phyloP scores from a whole-genome alignment of 2,329 filamentous ascomycete genomes.

The Colletotrichum falcatum region DNA sequence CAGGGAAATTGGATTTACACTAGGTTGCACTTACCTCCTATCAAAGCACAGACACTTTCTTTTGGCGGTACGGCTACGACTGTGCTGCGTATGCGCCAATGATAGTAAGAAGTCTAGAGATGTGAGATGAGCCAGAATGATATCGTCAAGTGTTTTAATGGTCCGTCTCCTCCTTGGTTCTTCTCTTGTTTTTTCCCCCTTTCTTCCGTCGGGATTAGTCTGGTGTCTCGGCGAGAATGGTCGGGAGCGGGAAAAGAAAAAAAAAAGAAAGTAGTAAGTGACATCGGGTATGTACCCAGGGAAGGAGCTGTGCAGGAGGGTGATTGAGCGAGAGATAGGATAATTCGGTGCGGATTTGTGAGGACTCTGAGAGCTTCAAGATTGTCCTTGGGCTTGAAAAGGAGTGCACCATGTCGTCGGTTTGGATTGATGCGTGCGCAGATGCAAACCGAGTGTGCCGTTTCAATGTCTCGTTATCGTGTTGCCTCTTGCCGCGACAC shows the following conservation, averaged over 20 bases:
- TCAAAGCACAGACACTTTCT: slow-evolving; percentile 36
- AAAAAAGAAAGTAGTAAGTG: neutral
- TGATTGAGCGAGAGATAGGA: neutral
- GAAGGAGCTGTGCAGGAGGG: neutral
- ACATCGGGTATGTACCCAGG: too few species aligned
- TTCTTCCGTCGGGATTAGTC: neutral
- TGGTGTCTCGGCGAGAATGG: slow-evolving; percentile 17
- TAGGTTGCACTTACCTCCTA: slow-evolving; percentile 37
- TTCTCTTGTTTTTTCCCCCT: slow-evolving; percentile 22
- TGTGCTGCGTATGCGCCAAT: slow-evolving; percentile 9
- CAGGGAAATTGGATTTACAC: slow-evolving; percentile 38
- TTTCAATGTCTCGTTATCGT: slow-evolving; percentile 26
- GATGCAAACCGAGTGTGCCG: slow-evolving; percentile 12
- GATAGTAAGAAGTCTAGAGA: slow-evolving; percentile 10
- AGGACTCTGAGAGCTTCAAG: slow-evolving; percentile 13
- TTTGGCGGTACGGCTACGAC: slow-evolving; percentile 2
- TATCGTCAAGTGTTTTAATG: slow-evolving; percentile 13
- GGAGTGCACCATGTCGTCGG: slow-evolving; percentile 11
- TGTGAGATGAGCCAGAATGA: slow-evolving; percentile 13
- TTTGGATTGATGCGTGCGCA: slow-evolving; percentile 13
- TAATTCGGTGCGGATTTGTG: slow-evolving; percentile 3
- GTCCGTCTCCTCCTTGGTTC: neutral
- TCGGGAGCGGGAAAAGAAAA: neutral
- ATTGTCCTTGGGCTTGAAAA: neutral
- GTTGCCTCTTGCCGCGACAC: slow-evolving; percentile 26